These are phyloP conservation scores for Hypoxylon sp. DNA, from an alignment of 2,329 filamentous ascomycete genomes.

Conservation along the genomic window DNA sequence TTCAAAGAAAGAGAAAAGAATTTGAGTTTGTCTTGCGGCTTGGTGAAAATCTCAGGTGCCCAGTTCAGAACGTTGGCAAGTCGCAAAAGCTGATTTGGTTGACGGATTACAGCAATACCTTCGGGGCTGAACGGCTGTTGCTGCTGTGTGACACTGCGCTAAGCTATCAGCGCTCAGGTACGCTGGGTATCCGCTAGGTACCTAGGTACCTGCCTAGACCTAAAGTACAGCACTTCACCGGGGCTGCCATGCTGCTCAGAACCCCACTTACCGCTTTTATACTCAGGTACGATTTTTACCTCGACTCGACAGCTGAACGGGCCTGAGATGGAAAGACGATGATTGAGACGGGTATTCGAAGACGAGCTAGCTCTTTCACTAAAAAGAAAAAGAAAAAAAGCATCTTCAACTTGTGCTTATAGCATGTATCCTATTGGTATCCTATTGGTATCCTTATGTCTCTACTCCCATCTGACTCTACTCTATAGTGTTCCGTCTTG, in stretches of 20 bases:
- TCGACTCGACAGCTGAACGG: too few species aligned
- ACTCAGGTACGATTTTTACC: background rate
- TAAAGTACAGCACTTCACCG: background rate
- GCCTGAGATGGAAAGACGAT: background rate
- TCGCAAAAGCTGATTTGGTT: constrained; percentile 29
- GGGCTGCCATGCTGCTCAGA: background rate
- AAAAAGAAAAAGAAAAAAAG: background rate
- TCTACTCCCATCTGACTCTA: too few species aligned
- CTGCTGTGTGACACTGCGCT: constrained; percentile 20
- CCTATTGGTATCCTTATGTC: too few species aligned
- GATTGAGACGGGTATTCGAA: background rate
- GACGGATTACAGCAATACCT: constrained; percentile 6
- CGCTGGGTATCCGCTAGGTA: too few species aligned
- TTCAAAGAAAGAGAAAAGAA: background rate
- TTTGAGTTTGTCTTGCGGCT: background rate
- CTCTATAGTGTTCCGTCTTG: too few species aligned
- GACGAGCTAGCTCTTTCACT: too few species aligned
- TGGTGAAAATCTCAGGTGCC: background rate
- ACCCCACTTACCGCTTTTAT: constrained; percentile 16
- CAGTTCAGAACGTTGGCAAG: background rate
- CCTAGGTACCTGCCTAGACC: constrained; percentile 1
- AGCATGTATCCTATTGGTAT: too few species aligned
- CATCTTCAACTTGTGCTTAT: background rate
- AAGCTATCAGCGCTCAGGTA: constrained; percentile 7
- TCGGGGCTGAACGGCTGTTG: too few species aligned